Base-by-base conservation (phyloP, 306 rosid species). In the Alnus rubra region DNA sequence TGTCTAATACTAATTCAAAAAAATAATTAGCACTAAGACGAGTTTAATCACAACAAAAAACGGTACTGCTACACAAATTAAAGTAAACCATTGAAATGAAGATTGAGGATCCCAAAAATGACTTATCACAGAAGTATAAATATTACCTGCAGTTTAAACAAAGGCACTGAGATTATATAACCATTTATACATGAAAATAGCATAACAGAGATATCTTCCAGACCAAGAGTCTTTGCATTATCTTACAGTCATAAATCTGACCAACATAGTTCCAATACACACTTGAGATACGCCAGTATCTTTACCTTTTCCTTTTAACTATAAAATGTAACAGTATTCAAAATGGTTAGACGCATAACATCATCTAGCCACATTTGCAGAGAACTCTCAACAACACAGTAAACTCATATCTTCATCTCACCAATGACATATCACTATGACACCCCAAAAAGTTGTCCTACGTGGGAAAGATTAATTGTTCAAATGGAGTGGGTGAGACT, bases 101-200 rank as follows among this genome's bases (percentile, higher is more conserved):
- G 45, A 63, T 63, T 31, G 69, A 63, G n/a, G 45, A 63, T 63
- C 69, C 45, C 18, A 63, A 15, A 63, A 11, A 14, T 63, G 69
- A 5, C n/a, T 13, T 63, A 59, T 5, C 69, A 13, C 45, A 31
- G 13, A 53, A 53, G 19, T 6, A 16, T 53, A 4, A 53, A 63
- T 13, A 33, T 63, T 28, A 33, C 45, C 8, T 19, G 2, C 4
- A 13, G 31, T 33, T 31, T 31, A 63, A 7, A 63, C 4, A 13
- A 33, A 11, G 2, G 45, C 37, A 63, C 31, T n/a, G 1, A 35
- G n/a, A 63, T 5, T 30, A 30, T 63, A 14, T 63, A 28, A 30
- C 31, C 19, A 63, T 28, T 12, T 30, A 30, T 33, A 3, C 1
- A 35, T 63, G 42, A 63, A 63, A 33, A 35, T 31, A 63, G 31